phyloP scores from a whole-genome alignment of 176 grass and related monocot species.

The Phragmites australis region DNA sequence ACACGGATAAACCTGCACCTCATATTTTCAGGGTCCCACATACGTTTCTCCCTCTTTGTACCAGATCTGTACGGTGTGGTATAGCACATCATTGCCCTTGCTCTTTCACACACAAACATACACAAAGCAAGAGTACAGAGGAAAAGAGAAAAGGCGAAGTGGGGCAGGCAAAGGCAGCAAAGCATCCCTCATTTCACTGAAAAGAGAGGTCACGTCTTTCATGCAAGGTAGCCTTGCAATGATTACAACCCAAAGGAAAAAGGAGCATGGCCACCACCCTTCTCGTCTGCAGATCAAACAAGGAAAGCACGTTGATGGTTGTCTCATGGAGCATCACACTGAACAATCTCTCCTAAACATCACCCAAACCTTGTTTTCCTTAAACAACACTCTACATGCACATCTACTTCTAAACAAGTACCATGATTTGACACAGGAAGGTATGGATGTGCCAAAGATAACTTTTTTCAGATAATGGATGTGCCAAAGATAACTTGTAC shows the following conservation, averaged over 20 bases:
- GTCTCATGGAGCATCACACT: neutral
- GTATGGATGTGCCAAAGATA: neutral
- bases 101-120: neutral
- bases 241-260: conserved; percentile 42
- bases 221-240: conserved; percentile 41
- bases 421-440: conserved; percentile 15
- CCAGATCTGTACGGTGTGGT: conserved; percentile 13
- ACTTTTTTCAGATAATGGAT: too few species aligned
- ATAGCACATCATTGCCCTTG: neutral
- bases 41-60: neutral
- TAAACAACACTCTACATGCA: conserved; percentile 2
- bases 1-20: conserved; percentile 1
- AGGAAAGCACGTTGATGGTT: neutral
- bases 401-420: neutral
- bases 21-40: conserved; percentile 3
- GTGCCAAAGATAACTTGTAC: too few species aligned
- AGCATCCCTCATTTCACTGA: conserved; percentile 53
- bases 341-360: neutral
- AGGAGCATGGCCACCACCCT: neutral
- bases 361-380: conserved; percentile 15
- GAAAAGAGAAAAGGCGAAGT: conserved; percentile 14
- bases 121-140: conserved; percentile 28
- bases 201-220: conserved; percentile 66
- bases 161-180: conserved; percentile 30
- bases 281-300: conserved; percentile 31